Conservation (phyloP, 1,284 basidiomycete species). For the Cronartium ribicola region DNA sequence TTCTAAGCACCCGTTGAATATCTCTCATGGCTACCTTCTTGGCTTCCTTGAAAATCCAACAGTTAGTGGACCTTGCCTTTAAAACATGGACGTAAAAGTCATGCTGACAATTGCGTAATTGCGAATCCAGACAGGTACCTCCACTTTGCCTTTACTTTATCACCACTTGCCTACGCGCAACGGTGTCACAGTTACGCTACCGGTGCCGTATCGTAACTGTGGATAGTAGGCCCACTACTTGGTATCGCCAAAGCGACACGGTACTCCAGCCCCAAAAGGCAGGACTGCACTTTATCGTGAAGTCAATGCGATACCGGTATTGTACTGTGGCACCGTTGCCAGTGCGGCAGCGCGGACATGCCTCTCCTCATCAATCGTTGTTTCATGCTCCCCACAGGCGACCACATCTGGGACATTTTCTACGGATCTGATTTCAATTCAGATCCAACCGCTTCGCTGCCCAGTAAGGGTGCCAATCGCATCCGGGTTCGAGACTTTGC, state of each 20-base stretch:
- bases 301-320: no score
- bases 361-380: not conserved
- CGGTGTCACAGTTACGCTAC: no score
- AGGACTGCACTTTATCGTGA: no score
- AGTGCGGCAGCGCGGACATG: not conserved
- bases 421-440: conserved; percentile 5
- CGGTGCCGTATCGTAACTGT: no score
- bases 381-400: not conserved
- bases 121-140: conserved; percentile 5
- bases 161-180: not conserved
- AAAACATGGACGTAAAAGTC: not conserved
- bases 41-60: conserved; percentile 10
- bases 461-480: not conserved
- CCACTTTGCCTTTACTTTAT: not conserved
- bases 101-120: not conserved
- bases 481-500: conserved; percentile 16
- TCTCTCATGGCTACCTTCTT: conserved; percentile 18
- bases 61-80: not conserved
- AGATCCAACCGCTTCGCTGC: not conserved
- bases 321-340: no score
- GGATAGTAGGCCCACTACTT: no score
- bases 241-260: no score
- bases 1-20: not conserved
- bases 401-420: conserved; percentile 20
- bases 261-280: no score